Conservation (phyloP, 148 eudicot genomes). For the Camellia sinensis region DNA sequence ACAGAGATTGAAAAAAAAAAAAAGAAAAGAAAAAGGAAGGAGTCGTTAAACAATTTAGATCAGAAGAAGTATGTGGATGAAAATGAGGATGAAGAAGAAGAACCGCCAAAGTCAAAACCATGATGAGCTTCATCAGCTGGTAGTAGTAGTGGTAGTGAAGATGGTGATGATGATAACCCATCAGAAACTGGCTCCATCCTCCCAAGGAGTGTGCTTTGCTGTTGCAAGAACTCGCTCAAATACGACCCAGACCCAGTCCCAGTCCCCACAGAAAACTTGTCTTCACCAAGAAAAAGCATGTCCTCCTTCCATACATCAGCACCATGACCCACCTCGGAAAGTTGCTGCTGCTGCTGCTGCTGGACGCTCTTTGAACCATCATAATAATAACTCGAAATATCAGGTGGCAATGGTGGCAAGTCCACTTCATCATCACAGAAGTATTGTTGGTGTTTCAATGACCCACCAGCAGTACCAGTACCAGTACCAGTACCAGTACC, state of each 20-base stretch:
- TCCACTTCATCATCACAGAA: not conserved
- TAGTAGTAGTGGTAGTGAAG: too few relatives aligned
- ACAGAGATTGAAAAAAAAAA: not conserved
- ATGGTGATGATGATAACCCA: too few relatives aligned
- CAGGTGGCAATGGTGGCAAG: slow-evolving; percentile 25
- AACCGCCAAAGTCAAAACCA: slow-evolving; percentile 8
- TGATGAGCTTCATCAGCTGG: too few relatives aligned
- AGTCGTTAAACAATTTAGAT: not conserved
- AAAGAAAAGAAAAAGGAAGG: not conserved
- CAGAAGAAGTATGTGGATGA: slow-evolving; percentile 12
- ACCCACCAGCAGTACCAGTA: not conserved
- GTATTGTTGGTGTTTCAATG: not conserved
- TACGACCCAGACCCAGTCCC: not conserved
- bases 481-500: not conserved
- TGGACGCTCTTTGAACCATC: not conserved
- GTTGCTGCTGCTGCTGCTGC: not conserved
- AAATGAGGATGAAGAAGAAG: slow-evolving; percentile 15
- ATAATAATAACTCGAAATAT: slow-evolving; percentile 4
- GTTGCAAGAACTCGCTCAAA: not conserved
- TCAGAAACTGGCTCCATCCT: too few relatives aligned
- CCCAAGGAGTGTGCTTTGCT: not conserved
- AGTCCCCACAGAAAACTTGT: not conserved
- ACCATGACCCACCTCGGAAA: not conserved
- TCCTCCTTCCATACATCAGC: slow-evolving; percentile 2
- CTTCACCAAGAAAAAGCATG: not conserved